A percentile compares a stretch with the other conserved stretches of the same genome.
Conservation (phyloP, 441 rosid species). For the Adansonia madagascariensis region DNA sequence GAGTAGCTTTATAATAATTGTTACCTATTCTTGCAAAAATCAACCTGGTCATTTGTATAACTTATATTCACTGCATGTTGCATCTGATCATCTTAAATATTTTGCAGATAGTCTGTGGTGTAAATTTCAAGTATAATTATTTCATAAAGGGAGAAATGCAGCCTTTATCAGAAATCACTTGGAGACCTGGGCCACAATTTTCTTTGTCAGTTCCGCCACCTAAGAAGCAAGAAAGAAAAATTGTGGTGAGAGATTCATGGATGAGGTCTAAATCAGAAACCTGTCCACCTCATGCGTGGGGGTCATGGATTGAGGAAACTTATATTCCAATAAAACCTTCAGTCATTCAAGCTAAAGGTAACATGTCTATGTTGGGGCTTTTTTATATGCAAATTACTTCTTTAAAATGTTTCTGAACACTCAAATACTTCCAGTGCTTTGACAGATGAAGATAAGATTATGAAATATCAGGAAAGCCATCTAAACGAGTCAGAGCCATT, state of each 20-base stretch:
- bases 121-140: conserved; percentile 82
- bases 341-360: conserved; percentile 55
- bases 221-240: conserved; percentile 44
- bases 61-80: conserved; percentile 1
- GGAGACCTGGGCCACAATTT: conserved; percentile 90
- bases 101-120: conserved; percentile 71
- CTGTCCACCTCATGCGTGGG: conserved; percentile 58
- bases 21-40: conserved; percentile 1
- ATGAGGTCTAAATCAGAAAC: conserved; percentile 44
- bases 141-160: conserved; percentile 57
- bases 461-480: conserved; percentile 36
- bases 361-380: conserved; percentile 41
- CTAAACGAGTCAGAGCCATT: conserved; percentile 39
- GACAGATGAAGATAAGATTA: conserved; percentile 68
- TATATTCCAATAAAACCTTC: conserved; percentile 42
- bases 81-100: conserved; percentile 17
- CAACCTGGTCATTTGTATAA: conserved; percentile 7
- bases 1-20: conserved; percentile 14
- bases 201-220: conserved; percentile 64
- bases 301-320: conserved; percentile 74
- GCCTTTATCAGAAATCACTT: conserved; percentile 55
- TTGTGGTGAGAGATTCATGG: conserved; percentile 86
- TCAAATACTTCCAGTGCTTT: conserved; percentile 93
- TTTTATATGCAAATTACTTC: conserved; percentile 33
- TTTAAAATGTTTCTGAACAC: conserved; percentile 71